Percentiles rank a stretch among this genome's conserved stretches.
Conservation (phyloP, 495 filamentous ascomycete genomes). For the Xylaria nigripes region DNA sequence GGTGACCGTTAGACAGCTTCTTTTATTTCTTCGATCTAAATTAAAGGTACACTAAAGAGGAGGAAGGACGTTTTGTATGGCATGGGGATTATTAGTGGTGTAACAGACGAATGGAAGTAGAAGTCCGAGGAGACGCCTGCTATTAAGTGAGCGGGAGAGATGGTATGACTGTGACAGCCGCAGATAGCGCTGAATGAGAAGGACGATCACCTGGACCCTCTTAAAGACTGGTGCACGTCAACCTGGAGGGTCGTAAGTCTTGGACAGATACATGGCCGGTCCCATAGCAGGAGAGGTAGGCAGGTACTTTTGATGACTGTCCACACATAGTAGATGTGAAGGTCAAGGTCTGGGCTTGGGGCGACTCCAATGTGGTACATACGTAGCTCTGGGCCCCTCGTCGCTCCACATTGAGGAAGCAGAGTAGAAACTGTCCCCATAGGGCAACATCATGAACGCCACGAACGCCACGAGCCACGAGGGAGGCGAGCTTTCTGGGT, state of each 20-base stretch:
- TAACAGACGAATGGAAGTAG: neutral
- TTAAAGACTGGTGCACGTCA: neutral
- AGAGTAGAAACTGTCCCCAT: neutral
- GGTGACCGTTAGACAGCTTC: neutral
- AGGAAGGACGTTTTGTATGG: conserved; percentile 1
- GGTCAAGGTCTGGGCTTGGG: conserved; percentile 13
- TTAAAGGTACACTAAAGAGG: neutral
- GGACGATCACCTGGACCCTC: neutral
- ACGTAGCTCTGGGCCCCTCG: conserved; percentile 6
- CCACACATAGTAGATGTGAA: conserved; percentile 13
- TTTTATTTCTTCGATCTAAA: neutral
- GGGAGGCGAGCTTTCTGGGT: conserved; percentile 3
- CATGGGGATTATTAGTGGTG: neutral
- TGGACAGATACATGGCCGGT: neutral
- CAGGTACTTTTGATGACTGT: conserved; percentile 5
- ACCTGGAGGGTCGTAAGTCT: neutral
- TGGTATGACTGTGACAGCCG: neutral
- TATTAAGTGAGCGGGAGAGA: conserved; percentile 3
- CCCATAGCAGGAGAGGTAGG: conserved; percentile 1
- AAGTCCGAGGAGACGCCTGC: neutral
- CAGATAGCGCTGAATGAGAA: conserved; percentile 7
- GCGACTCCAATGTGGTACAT: conserved; percentile 6
- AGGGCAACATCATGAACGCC: conserved; percentile 9
- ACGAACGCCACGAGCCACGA: conserved; percentile 7
- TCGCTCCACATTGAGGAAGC: conserved; percentile 4